Conservation (phyloP, 305 asterid genomes). For the Solanum hybrid region DNA sequence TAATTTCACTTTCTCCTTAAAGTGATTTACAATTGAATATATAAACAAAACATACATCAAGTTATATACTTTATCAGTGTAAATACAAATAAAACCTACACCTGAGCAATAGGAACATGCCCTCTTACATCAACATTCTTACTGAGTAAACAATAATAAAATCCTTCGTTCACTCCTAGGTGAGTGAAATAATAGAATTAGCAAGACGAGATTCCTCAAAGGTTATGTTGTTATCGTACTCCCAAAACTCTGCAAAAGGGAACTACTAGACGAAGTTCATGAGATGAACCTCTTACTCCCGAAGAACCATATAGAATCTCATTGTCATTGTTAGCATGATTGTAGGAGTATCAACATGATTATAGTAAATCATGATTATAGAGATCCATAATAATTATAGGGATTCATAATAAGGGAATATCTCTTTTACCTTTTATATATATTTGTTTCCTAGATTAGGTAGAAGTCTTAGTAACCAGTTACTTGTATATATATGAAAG, state of each 20-base stretch:
- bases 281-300: no score
- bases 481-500: not conserved
- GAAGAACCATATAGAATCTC: no score
- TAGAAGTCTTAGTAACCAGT: not conserved
- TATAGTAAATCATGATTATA: not conserved
- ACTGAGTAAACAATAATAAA: not conserved
- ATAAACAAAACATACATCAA: not conserved
- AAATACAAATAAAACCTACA: not conserved
- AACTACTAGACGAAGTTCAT: no score
- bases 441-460: not conserved
- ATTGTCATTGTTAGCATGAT: not conserved
- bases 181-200: constrained; percentile 67
- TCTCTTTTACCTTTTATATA: no score
- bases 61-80: not conserved
- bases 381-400: not conserved
- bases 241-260: not conserved
- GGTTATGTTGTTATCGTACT: constrained; percentile 23
- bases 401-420: not conserved
- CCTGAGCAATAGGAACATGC: not conserved
- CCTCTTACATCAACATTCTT: not conserved
- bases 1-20: not conserved
- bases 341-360: not conserved
- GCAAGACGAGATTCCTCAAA: constrained; percentile 64
- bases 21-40: not conserved
- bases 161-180: constrained; percentile 45